phyloP scores from a whole-genome alignment of 139 green algal species.

The Mesostigma viride region DNA sequence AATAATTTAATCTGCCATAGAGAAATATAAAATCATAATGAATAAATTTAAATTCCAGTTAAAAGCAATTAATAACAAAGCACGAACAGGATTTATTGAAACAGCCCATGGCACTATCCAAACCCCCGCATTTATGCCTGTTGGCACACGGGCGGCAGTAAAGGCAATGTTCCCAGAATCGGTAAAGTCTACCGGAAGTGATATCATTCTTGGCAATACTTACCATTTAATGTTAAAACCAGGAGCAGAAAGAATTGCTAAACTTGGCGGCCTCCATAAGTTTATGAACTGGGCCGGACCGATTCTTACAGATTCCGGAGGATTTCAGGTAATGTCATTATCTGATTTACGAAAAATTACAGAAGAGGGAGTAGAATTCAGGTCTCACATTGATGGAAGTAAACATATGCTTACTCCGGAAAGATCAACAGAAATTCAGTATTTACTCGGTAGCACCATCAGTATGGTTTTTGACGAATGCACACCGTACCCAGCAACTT shows the following conservation, averaged over 20 bases:
- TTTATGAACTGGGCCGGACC: neutral
- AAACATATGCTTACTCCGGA: conserved; percentile 4
- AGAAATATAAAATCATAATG: no score
- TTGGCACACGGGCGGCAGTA: no score
- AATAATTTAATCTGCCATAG: no score
- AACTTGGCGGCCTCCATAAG: conserved; percentile 10
- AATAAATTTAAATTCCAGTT: no score
- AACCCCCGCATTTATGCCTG: no score
- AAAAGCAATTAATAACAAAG: no score
- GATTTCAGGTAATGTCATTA: conserved; percentile 5
- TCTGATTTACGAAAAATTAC: neutral
- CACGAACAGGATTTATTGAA: no score
- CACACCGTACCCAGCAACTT: neutral
- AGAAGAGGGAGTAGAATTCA: conserved; percentile 12
- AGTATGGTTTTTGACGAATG: conserved; percentile 14
- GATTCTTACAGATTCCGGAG: conserved; percentile 7
- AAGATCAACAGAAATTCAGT: conserved; percentile 2
- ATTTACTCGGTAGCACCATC: conserved; percentile 1
- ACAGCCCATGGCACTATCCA: no score
- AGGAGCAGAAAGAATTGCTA: neutral
- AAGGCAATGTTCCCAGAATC: no score
- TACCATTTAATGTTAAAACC: neutral
- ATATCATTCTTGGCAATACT: conserved; percentile 8
- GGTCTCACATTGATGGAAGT: neutral
- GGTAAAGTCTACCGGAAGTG: no score